Conservation (phyloP, 1,284 basidiomycete genomes). For the Pterulicium gracile region DNA sequence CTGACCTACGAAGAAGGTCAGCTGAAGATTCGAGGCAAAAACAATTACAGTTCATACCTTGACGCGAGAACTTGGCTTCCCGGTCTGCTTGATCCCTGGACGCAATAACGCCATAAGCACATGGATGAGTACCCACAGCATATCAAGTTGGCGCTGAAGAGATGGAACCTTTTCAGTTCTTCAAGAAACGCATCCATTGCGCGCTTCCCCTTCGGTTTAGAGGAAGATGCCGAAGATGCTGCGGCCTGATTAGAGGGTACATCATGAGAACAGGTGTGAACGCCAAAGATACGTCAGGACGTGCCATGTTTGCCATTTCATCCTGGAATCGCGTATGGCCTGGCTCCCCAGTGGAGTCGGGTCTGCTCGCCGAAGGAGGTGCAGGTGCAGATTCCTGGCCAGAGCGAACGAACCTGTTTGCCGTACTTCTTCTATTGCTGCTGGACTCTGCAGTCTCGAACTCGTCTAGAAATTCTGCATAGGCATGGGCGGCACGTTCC, state of each 20-base stretch:
- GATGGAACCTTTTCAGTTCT: slow-evolving; percentile 77
- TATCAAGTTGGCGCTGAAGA: slow-evolving; percentile 2
- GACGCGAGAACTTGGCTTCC: slow-evolving; percentile 71
- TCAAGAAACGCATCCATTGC: slow-evolving; percentile 91
- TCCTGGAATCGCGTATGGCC: neutral
- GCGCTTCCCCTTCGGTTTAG: slow-evolving; percentile 79
- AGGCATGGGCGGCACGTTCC: slow-evolving; percentile 65
- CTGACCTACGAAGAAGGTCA: slow-evolving; percentile 30
- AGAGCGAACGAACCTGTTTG: slow-evolving; percentile 60
- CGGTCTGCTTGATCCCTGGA: slow-evolving; percentile 82
- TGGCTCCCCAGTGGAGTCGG: slow-evolving; percentile 12
- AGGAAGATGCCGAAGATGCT: slow-evolving; percentile 36
- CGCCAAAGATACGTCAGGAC: slow-evolving; percentile 3
- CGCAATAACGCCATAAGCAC: neutral
- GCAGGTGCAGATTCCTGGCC: slow-evolving; percentile 39
- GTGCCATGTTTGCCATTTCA: slow-evolving; percentile 14
- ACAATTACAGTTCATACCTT: slow-evolving; percentile 35
- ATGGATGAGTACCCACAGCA: slow-evolving; percentile 7
- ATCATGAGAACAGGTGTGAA: slow-evolving; percentile 5
- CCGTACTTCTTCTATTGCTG: slow-evolving; percentile 36
- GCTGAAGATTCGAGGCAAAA: slow-evolving; percentile 1
- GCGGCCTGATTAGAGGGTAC: slow-evolving; percentile 27
- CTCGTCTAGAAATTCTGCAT: slow-evolving; percentile 79
- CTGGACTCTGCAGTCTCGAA: slow-evolving; percentile 80
- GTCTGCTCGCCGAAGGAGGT: slow-evolving; percentile 25